Evolutionary conservation across 805 yeast species (phyloP).

Genomic region (Saccharomycopsis javanensis): DNA sequence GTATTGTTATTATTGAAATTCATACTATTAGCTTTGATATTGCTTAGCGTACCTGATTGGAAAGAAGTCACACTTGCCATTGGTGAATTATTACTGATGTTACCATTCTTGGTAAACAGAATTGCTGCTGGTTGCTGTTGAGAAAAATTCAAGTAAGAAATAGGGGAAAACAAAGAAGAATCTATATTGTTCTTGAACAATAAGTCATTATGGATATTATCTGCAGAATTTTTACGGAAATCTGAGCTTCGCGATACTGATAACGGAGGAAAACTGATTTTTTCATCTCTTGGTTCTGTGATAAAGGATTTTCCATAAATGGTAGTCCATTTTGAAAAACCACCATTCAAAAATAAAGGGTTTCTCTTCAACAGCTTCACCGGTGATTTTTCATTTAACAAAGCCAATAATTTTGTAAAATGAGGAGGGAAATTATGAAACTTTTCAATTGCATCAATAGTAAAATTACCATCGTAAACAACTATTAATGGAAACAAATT

Average conservation of each 20-base stretch:
- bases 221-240: slow-evolving; percentile 4
- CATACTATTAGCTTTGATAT: neutral
- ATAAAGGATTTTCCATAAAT: slow-evolving; percentile 18
- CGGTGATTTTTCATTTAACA: slow-evolving; percentile 31
- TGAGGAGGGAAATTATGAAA: slow-evolving; percentile 19
- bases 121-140: slow-evolving; percentile 14
- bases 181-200: neutral
- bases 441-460: slow-evolving; percentile 2
- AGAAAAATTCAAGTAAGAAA: slow-evolving; percentile 4
- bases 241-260: slow-evolving; percentile 11
- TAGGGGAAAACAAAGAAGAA: neutral
- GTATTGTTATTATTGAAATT: neutral
- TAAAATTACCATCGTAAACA: slow-evolving; percentile 38
- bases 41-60: neutral
- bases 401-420: slow-evolving; percentile 27
- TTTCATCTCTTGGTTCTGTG: slow-evolving; percentile 16
- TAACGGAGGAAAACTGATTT: slow-evolving; percentile 2
- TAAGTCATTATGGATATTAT: neutral
- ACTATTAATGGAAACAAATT: slow-evolving; percentile 53
- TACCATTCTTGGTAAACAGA: neutral
- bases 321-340: slow-evolving; percentile 38
- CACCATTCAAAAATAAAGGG: slow-evolving; percentile 46
- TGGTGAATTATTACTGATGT: neutral
- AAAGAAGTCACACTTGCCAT: neutral
- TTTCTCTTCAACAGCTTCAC: slow-evolving; percentile 30